A percentile compares a stretch with the other conserved stretches of the same genome.
These are phyloP conservation scores for Austropuccinia psidii DNA, from an alignment of 1,284 basidiomycete genomes.

Conservation along the genomic window DNA sequence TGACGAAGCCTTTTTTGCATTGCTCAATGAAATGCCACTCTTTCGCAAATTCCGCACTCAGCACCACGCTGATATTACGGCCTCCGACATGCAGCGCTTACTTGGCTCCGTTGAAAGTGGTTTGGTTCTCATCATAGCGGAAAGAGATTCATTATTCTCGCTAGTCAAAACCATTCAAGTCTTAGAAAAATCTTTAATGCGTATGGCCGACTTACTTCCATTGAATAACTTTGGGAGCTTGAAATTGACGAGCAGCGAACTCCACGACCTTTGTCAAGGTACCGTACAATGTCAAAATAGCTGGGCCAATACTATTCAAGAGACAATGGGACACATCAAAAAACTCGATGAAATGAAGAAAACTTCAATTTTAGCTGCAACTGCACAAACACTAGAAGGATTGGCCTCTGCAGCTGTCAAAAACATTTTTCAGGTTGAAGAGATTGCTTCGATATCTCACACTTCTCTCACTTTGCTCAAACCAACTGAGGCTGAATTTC, in stretches of 20 bases:
- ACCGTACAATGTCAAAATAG: constrained; percentile 48
- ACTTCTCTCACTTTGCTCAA: constrained; percentile 20
- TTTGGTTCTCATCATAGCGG: constrained; percentile 24
- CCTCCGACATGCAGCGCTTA: constrained; percentile 28
- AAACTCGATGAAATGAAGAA: neutral
- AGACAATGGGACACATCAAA: constrained; percentile 31
- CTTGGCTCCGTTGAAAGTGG: constrained; percentile 31
- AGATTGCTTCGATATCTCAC: neutral
- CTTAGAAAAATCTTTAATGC: neutral
- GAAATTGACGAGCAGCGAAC: constrained; percentile 61
- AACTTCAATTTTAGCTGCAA: no score
- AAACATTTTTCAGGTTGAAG: neutral
- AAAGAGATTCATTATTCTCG: neutral
- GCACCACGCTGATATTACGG: constrained; percentile 27
- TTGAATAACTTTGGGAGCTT: neutral
- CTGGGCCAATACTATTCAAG: constrained; percentile 37
- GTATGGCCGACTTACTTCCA: constrained; percentile 13
- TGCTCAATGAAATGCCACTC: constrained; percentile 28
- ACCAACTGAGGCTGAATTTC: neutral
- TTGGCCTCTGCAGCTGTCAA: neutral
- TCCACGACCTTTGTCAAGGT: constrained; percentile 64
- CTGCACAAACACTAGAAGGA: no score
- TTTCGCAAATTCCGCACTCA: constrained; percentile 25
- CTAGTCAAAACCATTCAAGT: neutral
- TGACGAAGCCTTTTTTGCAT: constrained; percentile 20